These are phyloP conservation scores for Marasmius tenuissimus DNA, from an alignment of 1,284 basidiomycete species.

Conservation along the genomic window DNA sequence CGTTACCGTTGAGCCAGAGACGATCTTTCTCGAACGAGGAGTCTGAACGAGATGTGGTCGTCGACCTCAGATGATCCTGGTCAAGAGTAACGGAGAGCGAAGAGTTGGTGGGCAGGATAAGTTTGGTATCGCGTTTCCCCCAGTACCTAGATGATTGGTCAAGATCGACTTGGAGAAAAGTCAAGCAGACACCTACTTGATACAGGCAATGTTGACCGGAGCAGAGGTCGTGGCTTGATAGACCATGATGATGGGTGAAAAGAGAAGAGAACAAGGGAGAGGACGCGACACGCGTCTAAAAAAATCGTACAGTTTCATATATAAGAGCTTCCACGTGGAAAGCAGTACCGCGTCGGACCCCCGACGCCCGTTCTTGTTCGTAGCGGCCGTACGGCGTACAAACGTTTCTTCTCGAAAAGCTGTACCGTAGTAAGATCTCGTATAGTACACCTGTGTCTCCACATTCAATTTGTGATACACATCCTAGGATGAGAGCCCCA, in stretches of 20 bases:
- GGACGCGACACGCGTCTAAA: too few relatives aligned
- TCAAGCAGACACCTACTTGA: constrained; percentile 66
- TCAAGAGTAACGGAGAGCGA: constrained; percentile 96
- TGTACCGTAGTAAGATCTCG: too few relatives aligned
- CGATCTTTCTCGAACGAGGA: constrained; percentile 74
- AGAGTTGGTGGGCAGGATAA: constrained; percentile 97
- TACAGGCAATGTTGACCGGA: constrained; percentile 95
- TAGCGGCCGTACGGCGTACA: too few relatives aligned
- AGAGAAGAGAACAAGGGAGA: background rate
- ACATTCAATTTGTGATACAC: too few relatives aligned
- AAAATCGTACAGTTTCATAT: too few relatives aligned
- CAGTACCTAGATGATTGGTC: constrained; percentile 74
- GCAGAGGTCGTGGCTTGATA: constrained; percentile 90
- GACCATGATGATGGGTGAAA: constrained; percentile 45
- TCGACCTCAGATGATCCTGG: constrained; percentile 94
- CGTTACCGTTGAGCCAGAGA: constrained; percentile 93
- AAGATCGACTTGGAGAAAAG: constrained; percentile 12
- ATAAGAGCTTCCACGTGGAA: too few relatives aligned
- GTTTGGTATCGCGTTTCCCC: constrained; percentile 95
- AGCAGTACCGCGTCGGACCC: too few relatives aligned
- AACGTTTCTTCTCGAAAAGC: too few relatives aligned
- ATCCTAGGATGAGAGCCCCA: too few relatives aligned
- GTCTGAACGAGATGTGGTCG: constrained; percentile 90
- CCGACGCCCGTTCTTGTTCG: too few relatives aligned
- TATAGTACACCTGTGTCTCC: too few relatives aligned